Base-by-base conservation (phyloP, 257 asterid species). In the Forsythia suspensa region DNA sequence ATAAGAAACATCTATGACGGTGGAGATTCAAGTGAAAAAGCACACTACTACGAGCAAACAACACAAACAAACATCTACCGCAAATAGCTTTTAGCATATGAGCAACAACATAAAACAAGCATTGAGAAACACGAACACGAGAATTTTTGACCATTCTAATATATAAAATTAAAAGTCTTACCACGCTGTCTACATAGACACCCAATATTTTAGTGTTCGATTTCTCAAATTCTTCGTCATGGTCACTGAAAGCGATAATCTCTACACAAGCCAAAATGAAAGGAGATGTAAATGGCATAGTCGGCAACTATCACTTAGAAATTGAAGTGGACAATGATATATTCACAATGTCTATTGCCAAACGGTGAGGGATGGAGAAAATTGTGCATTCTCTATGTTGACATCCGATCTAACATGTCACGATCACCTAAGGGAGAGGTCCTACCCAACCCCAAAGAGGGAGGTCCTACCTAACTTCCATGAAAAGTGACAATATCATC, bases 161-260 rank as follows among this genome's bases (percentile, higher is more conserved):
- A 21, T 61, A 3, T 1, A 12, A 74, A 76, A 51, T 2, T 55
- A 40, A 80, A 69, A 73, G 34, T 36, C 89, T 43, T 46, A 87
- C 91, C 83, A 87, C 91, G 77, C 91, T 87, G 85, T 87, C 91
- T 12, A 83, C 51, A 0, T 89, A 87, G 83, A 87, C 89, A 12
- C 89, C 91, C 61, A 87, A 77, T 48, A 87, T 44, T 77, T 87
- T 87, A 9, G 91, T 87, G 76, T 87, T 85, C 74, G 85, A 20
- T 75, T 87, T 87, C 76, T 74, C 59, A 55, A 87, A 87, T 72
- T 85, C 91, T 38, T 18, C 85, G 43, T 87, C 57, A 12, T 89
- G 91, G 91, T 87, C 91, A 72, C 89, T 87, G 80, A 87, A 87
- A 57, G 91, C 91, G 83, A 95, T 96, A 87, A 96, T 96, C 90